These are phyloP conservation scores for Lecanicillium sp. DNA, from an alignment of 2,329 filamentous ascomycete species.

Conservation along the genomic window DNA sequence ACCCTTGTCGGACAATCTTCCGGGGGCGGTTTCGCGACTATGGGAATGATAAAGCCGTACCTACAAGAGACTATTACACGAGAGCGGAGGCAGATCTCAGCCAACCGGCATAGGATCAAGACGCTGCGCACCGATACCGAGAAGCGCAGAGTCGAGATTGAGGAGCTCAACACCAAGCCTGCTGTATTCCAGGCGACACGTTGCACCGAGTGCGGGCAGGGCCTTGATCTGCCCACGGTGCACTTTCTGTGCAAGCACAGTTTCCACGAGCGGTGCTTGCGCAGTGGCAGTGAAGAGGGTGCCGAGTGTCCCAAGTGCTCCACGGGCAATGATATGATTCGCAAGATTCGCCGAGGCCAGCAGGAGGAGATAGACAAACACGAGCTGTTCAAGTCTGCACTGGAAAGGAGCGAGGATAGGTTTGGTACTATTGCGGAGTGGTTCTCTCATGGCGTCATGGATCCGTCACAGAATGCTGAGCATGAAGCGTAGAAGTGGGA, in stretches of 20 bases:
- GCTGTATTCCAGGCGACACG: slow-evolving; percentile 86
- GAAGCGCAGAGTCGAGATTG: slow-evolving; percentile 70
- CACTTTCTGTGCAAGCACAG: slow-evolving; percentile 97
- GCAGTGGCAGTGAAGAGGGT: slow-evolving; percentile 44
- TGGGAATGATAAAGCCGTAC: slow-evolving; percentile 96
- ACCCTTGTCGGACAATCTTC: slow-evolving; percentile 63
- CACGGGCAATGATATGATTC: slow-evolving; percentile 77
- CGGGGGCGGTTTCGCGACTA: slow-evolving; percentile 67
- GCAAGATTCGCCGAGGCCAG: slow-evolving; percentile 79
- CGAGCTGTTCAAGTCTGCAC: slow-evolving; percentile 78
- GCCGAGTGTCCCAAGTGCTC: slow-evolving; percentile 84
- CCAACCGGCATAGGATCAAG: slow-evolving; percentile 73
- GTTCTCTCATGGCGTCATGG: slow-evolving; percentile 91
- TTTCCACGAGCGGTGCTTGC: slow-evolving; percentile 86
- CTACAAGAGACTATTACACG: slow-evolving; percentile 81
- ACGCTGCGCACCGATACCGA: slow-evolving; percentile 82
- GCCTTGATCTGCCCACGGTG: slow-evolving; percentile 80
- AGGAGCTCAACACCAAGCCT: slow-evolving; percentile 70
- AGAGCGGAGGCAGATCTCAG: slow-evolving; percentile 76
- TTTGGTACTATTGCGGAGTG: slow-evolving; percentile 92
- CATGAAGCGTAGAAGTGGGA: slow-evolving; percentile 11
- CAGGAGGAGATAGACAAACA: slow-evolving; percentile 80
- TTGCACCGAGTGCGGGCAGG: slow-evolving; percentile 73
- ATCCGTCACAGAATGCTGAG: slow-evolving; percentile 37
- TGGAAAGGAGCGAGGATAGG: slow-evolving; percentile 70